phyloP scores from a whole-genome alignment of 352 stramenopile species.

The Globisporangium heterothallicum region DNA sequence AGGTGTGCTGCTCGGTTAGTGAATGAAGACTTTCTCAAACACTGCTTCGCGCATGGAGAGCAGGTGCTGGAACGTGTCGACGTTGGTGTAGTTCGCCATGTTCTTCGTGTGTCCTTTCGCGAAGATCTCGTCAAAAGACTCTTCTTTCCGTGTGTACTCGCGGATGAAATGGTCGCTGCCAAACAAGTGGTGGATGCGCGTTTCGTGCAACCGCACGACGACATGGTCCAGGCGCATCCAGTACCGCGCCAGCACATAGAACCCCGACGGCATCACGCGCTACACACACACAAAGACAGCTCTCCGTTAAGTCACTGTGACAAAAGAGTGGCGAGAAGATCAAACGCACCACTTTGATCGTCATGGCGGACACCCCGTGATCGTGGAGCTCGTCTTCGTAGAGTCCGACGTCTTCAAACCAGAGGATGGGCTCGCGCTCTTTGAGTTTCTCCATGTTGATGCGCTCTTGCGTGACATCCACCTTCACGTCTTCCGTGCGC shows the following conservation, averaged over 20 bases:
- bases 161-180: conserved; percentile 64
- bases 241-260: conserved; percentile 72
- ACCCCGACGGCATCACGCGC: conserved; percentile 81
- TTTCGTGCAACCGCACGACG: conserved; percentile 72
- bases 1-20: background rate
- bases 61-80: conserved; percentile 76
- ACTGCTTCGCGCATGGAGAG: conserved; percentile 51
- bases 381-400: conserved; percentile 85
- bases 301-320: background rate
- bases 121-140: conserved; percentile 66
- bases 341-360: conserved; percentile 74
- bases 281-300: conserved; percentile 15
- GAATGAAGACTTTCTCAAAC: conserved; percentile 47
- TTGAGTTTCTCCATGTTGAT: conserved; percentile 79
- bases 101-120: conserved; percentile 55
- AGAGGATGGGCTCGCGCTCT: conserved; percentile 78
- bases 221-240: conserved; percentile 84
- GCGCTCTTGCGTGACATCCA: conserved; percentile 43
- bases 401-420: conserved; percentile 75
- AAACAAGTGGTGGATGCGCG: conserved; percentile 81
- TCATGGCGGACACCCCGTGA: conserved; percentile 73
- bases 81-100: conserved; percentile 83
- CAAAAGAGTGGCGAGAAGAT: background rate
- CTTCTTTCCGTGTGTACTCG: conserved; percentile 77
- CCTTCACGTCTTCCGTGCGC: conserved; percentile 24